Conservation (phyloP, 257 asterid genomes). For the Primulina tabacum region DNA sequence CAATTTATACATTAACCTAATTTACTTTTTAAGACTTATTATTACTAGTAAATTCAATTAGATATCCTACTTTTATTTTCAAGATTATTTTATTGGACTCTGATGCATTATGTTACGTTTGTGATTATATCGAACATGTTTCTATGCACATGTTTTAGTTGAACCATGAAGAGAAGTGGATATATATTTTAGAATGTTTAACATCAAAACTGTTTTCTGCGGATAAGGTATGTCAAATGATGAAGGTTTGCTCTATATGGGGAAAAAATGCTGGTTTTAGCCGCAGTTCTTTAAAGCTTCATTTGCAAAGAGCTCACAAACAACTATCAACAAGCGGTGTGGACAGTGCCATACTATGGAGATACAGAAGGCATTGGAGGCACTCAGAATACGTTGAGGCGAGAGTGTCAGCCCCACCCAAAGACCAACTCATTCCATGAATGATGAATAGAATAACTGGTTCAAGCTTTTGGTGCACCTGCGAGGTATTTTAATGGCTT, state of each 20-base stretch:
- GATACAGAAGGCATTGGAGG: slow-evolving; percentile 83
- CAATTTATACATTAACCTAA: too few relatives aligned
- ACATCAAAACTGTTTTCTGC: too few relatives aligned
- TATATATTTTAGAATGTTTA: too few relatives aligned
- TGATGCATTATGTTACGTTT: too few relatives aligned
- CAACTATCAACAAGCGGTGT: slow-evolving; percentile 93
- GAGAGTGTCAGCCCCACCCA: slow-evolving; percentile 93
- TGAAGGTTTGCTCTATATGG: slow-evolving; percentile 94
- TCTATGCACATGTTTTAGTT: too few relatives aligned
- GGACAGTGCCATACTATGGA: slow-evolving; percentile 97
- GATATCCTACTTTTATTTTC: too few relatives aligned
- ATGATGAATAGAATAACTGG: slow-evolving; percentile 40
- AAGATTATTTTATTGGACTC: too few relatives aligned
- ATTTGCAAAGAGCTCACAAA: slow-evolving; percentile 87
- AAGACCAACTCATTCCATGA: slow-evolving; percentile 56
- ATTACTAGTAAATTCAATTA: too few relatives aligned
- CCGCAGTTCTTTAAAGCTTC: slow-evolving; percentile 95
- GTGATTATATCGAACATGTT: too few relatives aligned
- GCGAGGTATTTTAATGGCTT: slow-evolving; percentile 1
- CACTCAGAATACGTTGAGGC: slow-evolving; percentile 76
- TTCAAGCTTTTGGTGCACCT: neutral
- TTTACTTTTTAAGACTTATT: too few relatives aligned
- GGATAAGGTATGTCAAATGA: slow-evolving; percentile 8
- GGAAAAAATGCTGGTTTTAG: slow-evolving; percentile 97
- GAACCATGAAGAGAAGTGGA: too few relatives aligned